These are phyloP conservation scores for Hygrophoropsis aurantiaca DNA, from an alignment of 768 basidiomycete species.

Conservation along the genomic window DNA sequence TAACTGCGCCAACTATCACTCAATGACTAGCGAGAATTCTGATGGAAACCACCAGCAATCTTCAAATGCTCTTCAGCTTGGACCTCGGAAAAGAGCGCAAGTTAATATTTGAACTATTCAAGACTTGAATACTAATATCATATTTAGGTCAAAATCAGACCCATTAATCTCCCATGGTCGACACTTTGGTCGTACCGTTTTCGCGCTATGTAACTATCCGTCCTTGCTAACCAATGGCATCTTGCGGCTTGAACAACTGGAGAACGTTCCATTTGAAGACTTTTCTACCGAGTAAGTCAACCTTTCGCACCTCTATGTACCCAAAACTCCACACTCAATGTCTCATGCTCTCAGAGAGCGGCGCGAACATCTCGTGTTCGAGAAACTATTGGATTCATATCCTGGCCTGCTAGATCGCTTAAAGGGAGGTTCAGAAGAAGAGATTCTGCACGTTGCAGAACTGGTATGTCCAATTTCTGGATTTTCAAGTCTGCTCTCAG, in stretches of 20 bases:
- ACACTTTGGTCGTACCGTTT: neutral
- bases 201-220: neutral
- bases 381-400: neutral
- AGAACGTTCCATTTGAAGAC: too few species aligned
- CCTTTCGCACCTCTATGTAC: too few species aligned
- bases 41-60: too few species aligned
- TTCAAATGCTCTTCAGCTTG: neutral
- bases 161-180: neutral
- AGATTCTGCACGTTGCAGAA: conserved; percentile 12
- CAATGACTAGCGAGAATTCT: too few species aligned
- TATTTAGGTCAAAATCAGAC: neutral
- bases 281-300: too few species aligned
- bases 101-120: neutral
- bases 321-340: too few species aligned
- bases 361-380: conserved; percentile 1
- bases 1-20: too few species aligned
- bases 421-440: conserved; percentile 6
- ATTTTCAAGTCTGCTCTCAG: neutral
- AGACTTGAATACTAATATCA: neutral
- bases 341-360: conserved; percentile 1
- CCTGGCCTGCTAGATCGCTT: conserved; percentile 3
- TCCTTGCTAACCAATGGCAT: neutral
- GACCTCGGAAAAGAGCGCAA: neutral
- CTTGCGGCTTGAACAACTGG: too few species aligned
- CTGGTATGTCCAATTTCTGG: conserved; percentile 9